Conservation (phyloP, 345 rosid genomes). For the Populus alba region DNA sequence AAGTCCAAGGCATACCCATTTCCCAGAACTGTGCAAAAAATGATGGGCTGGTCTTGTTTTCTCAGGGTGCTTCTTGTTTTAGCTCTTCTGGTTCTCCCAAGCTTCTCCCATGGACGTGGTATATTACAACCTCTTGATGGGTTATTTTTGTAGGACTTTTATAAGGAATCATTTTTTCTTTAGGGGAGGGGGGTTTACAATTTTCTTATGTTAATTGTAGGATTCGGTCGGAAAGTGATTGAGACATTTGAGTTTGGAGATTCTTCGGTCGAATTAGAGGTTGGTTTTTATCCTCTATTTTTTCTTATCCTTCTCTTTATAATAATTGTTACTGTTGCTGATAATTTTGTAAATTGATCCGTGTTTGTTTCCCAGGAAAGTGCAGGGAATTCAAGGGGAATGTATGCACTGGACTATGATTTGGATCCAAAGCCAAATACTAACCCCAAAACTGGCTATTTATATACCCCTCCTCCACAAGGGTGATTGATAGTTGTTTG, state of each 20-base stretch:
- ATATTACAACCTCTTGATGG: neutral
- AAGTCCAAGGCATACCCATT: conserved; percentile 33
- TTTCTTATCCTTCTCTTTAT: neutral
- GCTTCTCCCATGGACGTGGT: conserved; percentile 32
- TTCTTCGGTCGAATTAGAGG: conserved; percentile 30
- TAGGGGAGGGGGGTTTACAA: neutral
- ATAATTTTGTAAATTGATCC: neutral
- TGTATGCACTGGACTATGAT: conserved; percentile 46
- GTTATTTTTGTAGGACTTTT: neutral
- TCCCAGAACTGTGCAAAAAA: conserved; percentile 19
- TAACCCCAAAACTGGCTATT: conserved; percentile 44
- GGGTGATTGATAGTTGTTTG: neutral
- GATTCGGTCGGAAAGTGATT: conserved; percentile 32
- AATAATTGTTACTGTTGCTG: neutral
- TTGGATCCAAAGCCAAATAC: conserved; percentile 43
- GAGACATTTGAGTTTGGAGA: conserved; percentile 27
- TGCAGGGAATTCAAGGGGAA: conserved; percentile 31
- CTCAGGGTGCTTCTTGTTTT: conserved; percentile 26
- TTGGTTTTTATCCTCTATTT: neutral
- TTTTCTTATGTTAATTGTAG: conserved; percentile 14
- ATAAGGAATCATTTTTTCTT: neutral
- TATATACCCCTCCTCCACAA: conserved; percentile 40
- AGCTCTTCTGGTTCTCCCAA: conserved; percentile 33
- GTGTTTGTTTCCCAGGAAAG: conserved; percentile 30
- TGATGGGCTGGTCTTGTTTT: conserved; percentile 36